Base-by-base conservation (phyloP, 208 protist species). In the Trypanosoma congolense region DNA sequence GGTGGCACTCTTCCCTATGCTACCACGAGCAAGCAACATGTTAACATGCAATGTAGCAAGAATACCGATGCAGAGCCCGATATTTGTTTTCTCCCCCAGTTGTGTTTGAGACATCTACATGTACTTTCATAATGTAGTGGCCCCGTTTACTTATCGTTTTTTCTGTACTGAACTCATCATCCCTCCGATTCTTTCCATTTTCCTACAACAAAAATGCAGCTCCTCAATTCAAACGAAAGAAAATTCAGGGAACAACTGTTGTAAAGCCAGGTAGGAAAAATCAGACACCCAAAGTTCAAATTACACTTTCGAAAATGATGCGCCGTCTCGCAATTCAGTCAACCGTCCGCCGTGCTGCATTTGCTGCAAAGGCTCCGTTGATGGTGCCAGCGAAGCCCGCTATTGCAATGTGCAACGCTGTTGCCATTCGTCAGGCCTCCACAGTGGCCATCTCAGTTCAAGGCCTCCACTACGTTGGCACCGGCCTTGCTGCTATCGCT, bases 231-330 rank as follows among this genome's bases (percentile, higher is more conserved):
- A n/a, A n/a, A 50, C 18, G 31, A 50, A 16, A 50, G 4, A 50
- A 50, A 50, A 22, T 57, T 16, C 3, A 47, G 9, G 9, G 28
- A 57, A 47, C 25, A 44, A 57, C 14, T 14, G 4, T 12, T 16
- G 6, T 38, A 16, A 38, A 16, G 12, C 0, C 12, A 49, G 33
- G 28, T 33, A 40, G 4, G 40, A 48, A 28, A 49, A 61, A 5
- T 38, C 29, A 45, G 47, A 19, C 6, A 4, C n/a, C 31, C 1
- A 28, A 42, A 29, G 4, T 28, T 31, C 46, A 61, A 25, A n/a
- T n/a, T n/a, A n/a, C n/a, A n/a, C n/a, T n/a, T n/a, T n/a, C 19
- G 87, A 79, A 52, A 33, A 91, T 91, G 83, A 85, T 91, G 77
- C 83, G 83, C 69, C 83, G 83, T 65, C 53, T 71, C 21, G 41